These are phyloP conservation scores for Saprolegnia diclina DNA, from an alignment of 352 stramenopile species.

Conservation along the genomic window DNA sequence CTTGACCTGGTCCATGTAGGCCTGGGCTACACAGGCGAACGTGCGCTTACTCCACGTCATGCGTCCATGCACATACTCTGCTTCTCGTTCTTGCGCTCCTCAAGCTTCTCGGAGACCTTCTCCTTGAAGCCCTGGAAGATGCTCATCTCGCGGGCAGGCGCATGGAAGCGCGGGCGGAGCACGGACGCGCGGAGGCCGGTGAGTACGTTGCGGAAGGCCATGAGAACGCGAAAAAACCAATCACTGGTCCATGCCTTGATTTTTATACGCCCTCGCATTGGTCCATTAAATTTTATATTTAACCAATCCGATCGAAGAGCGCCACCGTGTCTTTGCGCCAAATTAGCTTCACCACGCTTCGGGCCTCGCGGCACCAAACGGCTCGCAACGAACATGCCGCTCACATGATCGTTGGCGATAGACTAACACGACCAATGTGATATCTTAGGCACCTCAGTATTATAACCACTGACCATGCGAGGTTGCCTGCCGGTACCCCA, in stretches of 20 bases:
- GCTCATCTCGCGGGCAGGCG: conserved; percentile 47
- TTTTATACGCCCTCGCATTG: conserved; percentile 10
- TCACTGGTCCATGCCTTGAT: neutral
- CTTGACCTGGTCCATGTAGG: conserved; percentile 26
- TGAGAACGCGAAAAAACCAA: neutral
- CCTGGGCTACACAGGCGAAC: conserved; percentile 14
- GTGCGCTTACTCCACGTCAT: neutral
- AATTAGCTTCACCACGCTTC: neutral
- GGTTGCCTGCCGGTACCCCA: too few species aligned
- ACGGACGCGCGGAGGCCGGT: neutral
- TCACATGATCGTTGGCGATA: too few species aligned
- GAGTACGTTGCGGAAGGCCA: conserved; percentile 11
- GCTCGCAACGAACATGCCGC: neutral
- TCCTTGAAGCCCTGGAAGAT: conserved; percentile 71
- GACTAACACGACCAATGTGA: too few species aligned
- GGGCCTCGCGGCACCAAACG: neutral
- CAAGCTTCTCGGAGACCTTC: conserved; percentile 63
- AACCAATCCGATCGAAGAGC: neutral
- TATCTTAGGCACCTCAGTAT: too few species aligned
- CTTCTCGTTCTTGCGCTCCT: conserved; percentile 77
- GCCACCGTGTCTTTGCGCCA: neutral
- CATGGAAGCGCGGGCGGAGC: conserved; percentile 29
- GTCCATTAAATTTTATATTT: conserved; percentile 5
- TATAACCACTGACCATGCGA: too few species aligned
- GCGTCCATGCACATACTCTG: conserved; percentile 38